These are phyloP conservation scores for Talaromyces sp. DNA, from an alignment of 2,329 filamentous ascomycete species.

Conservation along the genomic window DNA sequence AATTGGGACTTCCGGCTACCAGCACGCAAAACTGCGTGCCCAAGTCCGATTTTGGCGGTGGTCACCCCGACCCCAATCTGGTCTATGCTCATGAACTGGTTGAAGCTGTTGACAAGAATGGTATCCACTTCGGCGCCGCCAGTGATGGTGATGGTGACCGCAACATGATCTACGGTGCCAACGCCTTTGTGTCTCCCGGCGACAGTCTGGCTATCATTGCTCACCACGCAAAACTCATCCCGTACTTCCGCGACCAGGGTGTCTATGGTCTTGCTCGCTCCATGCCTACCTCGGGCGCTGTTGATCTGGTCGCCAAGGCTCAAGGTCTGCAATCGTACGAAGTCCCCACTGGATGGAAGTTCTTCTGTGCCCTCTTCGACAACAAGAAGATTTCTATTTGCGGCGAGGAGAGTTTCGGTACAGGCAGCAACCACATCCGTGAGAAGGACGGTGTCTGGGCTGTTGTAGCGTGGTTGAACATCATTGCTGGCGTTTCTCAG, in stretches of 20 bases:
- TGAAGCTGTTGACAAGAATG: slow-evolving; percentile 83
- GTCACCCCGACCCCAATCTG: slow-evolving; percentile 96
- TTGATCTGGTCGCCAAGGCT: slow-evolving; percentile 92
- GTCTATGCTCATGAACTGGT: slow-evolving; percentile 95
- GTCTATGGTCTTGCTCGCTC: slow-evolving; percentile 92
- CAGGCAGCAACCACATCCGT: slow-evolving; percentile 96
- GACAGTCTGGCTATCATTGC: slow-evolving; percentile 98
- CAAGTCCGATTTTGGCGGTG: slow-evolving; percentile 91
- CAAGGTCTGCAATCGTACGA: slow-evolving; percentile 91
- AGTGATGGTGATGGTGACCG: slow-evolving; percentile 97
- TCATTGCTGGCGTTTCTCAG: slow-evolving; percentile 89
- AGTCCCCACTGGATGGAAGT: slow-evolving; percentile 98
- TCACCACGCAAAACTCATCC: slow-evolving; percentile 92
- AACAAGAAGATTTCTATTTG: slow-evolving; percentile 96
- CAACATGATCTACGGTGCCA: slow-evolving; percentile 99
- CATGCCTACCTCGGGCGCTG: slow-evolving; percentile 95
- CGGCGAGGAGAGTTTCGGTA: slow-evolving; percentile 97
- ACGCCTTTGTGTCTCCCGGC: slow-evolving; percentile 92
- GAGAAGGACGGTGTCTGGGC: slow-evolving; percentile 99
- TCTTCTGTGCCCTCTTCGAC: slow-evolving; percentile 95
- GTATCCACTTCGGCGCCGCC: slow-evolving; percentile 92
- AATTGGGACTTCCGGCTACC: slow-evolving; percentile 73
- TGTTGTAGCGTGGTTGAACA: slow-evolving; percentile 95
- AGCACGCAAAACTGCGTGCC: slow-evolving; percentile 89
- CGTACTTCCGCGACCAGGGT: slow-evolving; percentile 97